Percentiles rank a stretch among this genome's conserved stretches.
These are phyloP conservation scores for Cladobotryum protrusum DNA, from an alignment of 2,329 filamentous ascomycete genomes.

Conservation along the genomic window DNA sequence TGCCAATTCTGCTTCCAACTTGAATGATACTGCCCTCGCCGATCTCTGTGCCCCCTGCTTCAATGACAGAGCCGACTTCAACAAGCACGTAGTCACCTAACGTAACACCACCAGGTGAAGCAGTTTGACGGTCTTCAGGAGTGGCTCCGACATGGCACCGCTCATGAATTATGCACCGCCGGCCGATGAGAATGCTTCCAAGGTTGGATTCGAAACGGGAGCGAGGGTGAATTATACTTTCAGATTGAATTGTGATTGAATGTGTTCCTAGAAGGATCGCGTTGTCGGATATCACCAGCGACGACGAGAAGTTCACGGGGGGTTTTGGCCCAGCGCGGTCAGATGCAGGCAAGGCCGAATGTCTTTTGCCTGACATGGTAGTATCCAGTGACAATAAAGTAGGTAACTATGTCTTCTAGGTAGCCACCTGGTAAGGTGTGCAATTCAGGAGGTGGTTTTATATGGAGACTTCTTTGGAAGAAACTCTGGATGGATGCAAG, in stretches of 20 bases:
- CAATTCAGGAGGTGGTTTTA: too few relatives aligned
- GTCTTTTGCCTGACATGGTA: constrained; percentile 43
- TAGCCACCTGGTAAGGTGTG: too few relatives aligned
- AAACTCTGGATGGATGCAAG: too few relatives aligned
- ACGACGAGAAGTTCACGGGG: constrained; percentile 55
- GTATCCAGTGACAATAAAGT: too few relatives aligned
- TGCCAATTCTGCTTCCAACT: constrained; percentile 53
- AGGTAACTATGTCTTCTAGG: too few relatives aligned
- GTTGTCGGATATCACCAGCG: constrained; percentile 56
- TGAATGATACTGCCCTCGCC: constrained; percentile 56
- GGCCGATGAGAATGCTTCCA: constrained; percentile 74
- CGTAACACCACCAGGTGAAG: constrained; percentile 42
- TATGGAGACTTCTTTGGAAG: too few relatives aligned
- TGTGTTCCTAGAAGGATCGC: constrained; percentile 63
- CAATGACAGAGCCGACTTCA: constrained; percentile 54
- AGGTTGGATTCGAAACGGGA: constrained; percentile 70
- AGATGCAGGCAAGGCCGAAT: constrained; percentile 49
- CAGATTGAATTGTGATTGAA: constrained; percentile 69
- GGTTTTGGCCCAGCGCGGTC: constrained; percentile 51
- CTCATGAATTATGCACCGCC: constrained; percentile 78
- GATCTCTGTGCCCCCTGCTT: constrained; percentile 55
- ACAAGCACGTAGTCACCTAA: constrained; percentile 57
- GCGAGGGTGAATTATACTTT: constrained; percentile 81
- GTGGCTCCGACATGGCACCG: constrained; percentile 48
- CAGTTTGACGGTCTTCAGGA: constrained; percentile 20